Percentiles rank a stretch among this genome's conserved stretches.
phyloP scores from a whole-genome alignment of 2,329 filamentous ascomycete genomes.

The Colletotrichum caudatum region DNA sequence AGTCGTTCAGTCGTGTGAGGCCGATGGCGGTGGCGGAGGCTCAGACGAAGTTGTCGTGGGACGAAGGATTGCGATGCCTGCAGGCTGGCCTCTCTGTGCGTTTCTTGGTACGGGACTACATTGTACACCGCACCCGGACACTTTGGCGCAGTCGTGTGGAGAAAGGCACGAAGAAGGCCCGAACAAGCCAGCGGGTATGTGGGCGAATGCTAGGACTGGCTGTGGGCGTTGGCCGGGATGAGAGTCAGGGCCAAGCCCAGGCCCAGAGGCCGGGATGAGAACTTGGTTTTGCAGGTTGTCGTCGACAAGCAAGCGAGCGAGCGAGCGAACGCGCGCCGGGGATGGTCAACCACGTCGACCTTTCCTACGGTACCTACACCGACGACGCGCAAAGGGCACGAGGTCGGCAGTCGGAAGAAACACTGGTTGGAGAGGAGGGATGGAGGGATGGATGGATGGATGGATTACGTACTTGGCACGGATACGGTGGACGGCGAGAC shows the following conservation, averaged over 20 bases:
- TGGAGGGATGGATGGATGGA: too few relatives aligned
- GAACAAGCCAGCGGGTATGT: conserved; percentile 33
- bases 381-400: neutral
- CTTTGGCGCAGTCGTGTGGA: neutral
- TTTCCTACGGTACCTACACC: neutral
- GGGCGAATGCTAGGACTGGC: conserved; percentile 12
- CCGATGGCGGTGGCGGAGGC: neutral
- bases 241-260: conserved; percentile 31
- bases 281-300: neutral
- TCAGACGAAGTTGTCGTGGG: conserved; percentile 19
- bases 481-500: neutral
- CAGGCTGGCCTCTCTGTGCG: neutral
- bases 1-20: too few relatives aligned
- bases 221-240: conserved; percentile 19
- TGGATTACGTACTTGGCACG: too few relatives aligned
- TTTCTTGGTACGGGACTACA: neutral
- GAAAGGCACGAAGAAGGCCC: conserved; percentile 32
- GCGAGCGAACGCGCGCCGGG: neutral
- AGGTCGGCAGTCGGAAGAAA: neutral
- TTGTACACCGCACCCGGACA: too few relatives aligned
- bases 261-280: conserved; percentile 13
- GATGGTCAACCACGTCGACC: neutral
- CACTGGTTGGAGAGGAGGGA: neutral
- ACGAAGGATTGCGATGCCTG: neutral
- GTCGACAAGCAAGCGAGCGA: neutral